Percentiles rank a stretch among this genome's conserved stretches.
Evolutionary conservation across 2,329 filamentous ascomycete genomes (phyloP).

Genomic region (Trichoderma lentiforme): DNA sequence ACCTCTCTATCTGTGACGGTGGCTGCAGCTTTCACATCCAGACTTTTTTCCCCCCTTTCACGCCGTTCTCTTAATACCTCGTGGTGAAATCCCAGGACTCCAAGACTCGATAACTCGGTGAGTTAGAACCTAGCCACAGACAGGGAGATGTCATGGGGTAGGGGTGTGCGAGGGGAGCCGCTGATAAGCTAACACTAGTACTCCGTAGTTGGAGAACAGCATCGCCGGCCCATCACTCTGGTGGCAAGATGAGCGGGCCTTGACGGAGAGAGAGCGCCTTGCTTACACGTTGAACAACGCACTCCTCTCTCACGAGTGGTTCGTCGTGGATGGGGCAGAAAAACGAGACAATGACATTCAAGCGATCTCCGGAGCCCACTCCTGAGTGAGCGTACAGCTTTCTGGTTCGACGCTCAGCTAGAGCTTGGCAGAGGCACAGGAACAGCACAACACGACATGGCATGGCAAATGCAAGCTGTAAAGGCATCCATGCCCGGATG

Average conservation of each 20-base stretch:
- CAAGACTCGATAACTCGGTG: not conserved
- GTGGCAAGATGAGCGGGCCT: constrained; percentile 15
- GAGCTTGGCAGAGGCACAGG: constrained; percentile 12
- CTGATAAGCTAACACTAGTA: constrained; percentile 18
- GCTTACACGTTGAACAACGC: constrained; percentile 12
- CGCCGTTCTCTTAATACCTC: not conserved
- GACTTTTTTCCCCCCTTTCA: not conserved
- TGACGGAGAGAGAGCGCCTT: constrained; percentile 1
- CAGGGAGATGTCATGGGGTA: not conserved
- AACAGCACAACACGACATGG: constrained; percentile 10
- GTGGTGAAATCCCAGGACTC: not conserved
- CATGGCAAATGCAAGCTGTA: constrained; percentile 16
- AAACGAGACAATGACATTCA: constrained; percentile 4
- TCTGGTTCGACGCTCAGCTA: constrained; percentile 1
- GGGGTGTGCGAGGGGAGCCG: constrained; percentile 1
- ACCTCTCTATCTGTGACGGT: not conserved
- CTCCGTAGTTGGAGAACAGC: constrained; percentile 14
- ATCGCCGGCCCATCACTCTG: constrained; percentile 5
- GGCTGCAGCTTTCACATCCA: not conserved
- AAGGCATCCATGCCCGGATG: constrained; percentile 9
- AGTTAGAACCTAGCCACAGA: not conserved
- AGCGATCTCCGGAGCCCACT: not conserved
- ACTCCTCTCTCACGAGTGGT: constrained; percentile 7
- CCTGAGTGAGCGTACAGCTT: not conserved
- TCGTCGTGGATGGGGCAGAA: constrained; percentile 11